phyloP scores from a whole-genome alignment of 2,329 filamentous ascomycete species.

The Alternaria infectoria region DNA sequence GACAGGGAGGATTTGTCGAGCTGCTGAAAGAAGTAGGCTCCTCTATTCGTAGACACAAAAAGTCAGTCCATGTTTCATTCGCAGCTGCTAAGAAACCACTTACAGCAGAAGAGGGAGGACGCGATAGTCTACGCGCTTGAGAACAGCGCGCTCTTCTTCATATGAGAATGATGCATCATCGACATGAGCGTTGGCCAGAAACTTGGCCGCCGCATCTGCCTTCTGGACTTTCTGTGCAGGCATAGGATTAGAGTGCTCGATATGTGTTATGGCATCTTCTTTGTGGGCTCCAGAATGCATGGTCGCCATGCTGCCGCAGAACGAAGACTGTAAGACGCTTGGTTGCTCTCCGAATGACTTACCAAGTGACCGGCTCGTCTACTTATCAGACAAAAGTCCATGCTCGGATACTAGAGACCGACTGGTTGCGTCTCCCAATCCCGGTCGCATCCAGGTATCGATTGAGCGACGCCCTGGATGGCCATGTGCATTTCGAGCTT shows the following conservation, averaged over 20 bases:
- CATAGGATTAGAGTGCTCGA: slow-evolving; percentile 14
- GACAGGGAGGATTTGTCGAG: slow-evolving; percentile 56
- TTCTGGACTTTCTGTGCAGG: not conserved
- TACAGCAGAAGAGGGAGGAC: slow-evolving; percentile 60
- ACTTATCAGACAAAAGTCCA: slow-evolving; percentile 5
- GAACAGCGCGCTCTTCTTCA: slow-evolving; percentile 59
- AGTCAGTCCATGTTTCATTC: not conserved
- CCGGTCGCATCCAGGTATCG: not conserved
- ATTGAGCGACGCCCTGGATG: not conserved
- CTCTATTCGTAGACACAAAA: slow-evolving; percentile 9
- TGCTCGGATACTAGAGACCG: slow-evolving; percentile 2
- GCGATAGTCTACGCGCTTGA: slow-evolving; percentile 57
- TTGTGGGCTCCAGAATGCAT: not conserved
- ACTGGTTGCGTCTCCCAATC: not conserved
- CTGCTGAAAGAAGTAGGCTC: slow-evolving; percentile 66
- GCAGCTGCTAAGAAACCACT: not conserved
- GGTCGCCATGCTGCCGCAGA: slow-evolving; percentile 8
- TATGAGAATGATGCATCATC: slow-evolving; percentile 52
- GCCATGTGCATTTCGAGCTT: not conserved
- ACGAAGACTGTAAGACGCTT: not conserved
- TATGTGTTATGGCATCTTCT: slow-evolving; percentile 24
- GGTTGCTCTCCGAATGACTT: not conserved
- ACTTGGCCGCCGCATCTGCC: slow-evolving; percentile 55
- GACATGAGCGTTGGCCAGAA: slow-evolving; percentile 50
- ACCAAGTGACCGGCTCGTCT: not conserved